Evolutionary conservation across 2,329 filamentous ascomycete species (phyloP).

Genomic region (Aspergillus aculeatinus): DNA sequence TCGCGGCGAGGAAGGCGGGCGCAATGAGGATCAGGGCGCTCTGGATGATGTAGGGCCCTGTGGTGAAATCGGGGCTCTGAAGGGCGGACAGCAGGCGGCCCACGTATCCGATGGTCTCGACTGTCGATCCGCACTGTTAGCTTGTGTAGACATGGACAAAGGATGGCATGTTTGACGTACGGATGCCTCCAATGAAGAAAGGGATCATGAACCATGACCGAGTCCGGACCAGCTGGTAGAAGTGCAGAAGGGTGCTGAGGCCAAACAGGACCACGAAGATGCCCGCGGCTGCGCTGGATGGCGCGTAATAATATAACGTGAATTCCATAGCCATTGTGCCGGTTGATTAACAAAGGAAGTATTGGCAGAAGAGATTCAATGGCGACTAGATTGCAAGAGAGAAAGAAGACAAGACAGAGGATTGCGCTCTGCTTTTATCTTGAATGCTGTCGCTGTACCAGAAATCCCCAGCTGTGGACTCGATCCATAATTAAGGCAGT

Average conservation of each 20-base stretch:
- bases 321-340: constrained; percentile 11
- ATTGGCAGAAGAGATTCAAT: background rate
- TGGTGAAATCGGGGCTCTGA: constrained; percentile 31
- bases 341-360: background rate
- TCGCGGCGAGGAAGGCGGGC: constrained; percentile 30
- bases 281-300: constrained; percentile 22
- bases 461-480: background rate
- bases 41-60: constrained; percentile 30
- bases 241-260: constrained; percentile 23
- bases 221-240: constrained; percentile 26
- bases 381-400: background rate
- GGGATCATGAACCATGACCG: constrained; percentile 32
- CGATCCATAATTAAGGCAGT: background rate
- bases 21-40: constrained; percentile 29
- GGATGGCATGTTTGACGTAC: constrained; percentile 24
- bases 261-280: constrained; percentile 27
- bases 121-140: constrained; percentile 26
- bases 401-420: background rate
- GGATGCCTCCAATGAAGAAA: constrained; percentile 34
- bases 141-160: background rate
- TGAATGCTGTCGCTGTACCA: background rate
- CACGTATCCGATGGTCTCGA: constrained; percentile 55
- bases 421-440: constrained; percentile 4
- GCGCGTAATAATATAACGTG: constrained; percentile 27
- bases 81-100: constrained; percentile 47